phyloP scores from a whole-genome alignment of 2,329 filamentous ascomycete species.

The Peltaster fructicola region DNA sequence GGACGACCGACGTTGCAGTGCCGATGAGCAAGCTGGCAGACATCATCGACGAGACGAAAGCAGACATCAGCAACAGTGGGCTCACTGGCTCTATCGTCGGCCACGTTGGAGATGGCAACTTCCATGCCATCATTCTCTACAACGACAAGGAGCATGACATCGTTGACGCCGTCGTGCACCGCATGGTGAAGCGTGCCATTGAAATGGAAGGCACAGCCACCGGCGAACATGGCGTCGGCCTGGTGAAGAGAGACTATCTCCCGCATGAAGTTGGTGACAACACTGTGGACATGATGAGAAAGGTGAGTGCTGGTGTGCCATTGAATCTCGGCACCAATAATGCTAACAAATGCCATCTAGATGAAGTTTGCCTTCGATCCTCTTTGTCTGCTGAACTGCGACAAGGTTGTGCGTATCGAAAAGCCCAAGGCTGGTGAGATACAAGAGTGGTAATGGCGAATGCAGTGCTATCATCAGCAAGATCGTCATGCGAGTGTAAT shows the following conservation, averaged over 20 bases:
- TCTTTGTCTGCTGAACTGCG: constrained; percentile 45
- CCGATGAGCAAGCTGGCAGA: constrained; percentile 54
- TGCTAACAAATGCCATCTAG: too few relatives aligned
- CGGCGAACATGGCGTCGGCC: constrained; percentile 67
- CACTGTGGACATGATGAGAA: constrained; percentile 70
- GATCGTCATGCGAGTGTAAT: not conserved
- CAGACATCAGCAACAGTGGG: constrained; percentile 43
- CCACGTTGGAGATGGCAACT: constrained; percentile 60
- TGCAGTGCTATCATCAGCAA: not conserved
- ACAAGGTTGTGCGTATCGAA: constrained; percentile 45
- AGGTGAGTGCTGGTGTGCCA: constrained; percentile 37
- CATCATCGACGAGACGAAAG: constrained; percentile 60
- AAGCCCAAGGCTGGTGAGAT: constrained; percentile 30
- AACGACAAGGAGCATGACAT: constrained; percentile 48
- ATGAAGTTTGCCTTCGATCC: constrained; percentile 71
- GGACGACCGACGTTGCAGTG: constrained; percentile 70
- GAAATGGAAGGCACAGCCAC: constrained; percentile 68
- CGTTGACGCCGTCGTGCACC: constrained; percentile 56
- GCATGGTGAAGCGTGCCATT: constrained; percentile 73
- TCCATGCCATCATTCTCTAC: constrained; percentile 49
- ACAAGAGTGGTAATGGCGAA: constrained; percentile 20
- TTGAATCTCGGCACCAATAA: not conserved
- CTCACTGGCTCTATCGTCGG: constrained; percentile 51
- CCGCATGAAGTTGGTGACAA: constrained; percentile 56
- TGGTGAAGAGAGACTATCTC: constrained; percentile 73